Evolutionary conservation across 352 stramenopile species (phyloP), one percentile per base, ranked within the genome.

Genomic region (Sclerospora graminicola): DNA sequence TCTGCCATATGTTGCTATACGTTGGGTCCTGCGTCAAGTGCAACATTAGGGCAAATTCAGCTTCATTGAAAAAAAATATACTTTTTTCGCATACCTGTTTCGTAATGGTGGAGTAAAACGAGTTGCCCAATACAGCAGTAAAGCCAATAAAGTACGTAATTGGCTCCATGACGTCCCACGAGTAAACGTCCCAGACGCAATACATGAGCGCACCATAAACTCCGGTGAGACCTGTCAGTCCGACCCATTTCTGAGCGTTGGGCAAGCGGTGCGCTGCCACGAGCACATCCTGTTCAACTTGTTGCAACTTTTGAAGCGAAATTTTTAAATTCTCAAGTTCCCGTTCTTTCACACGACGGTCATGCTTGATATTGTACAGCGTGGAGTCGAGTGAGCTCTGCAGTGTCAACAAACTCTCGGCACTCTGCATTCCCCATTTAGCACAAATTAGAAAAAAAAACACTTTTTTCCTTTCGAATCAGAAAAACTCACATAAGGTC

Each of bases 131-230:
- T 32, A 92, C 77, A 18, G 73, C 73, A n/a, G 77, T 86, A 49
- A 92, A 92, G 40, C 78, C 76, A 58, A 93, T 86, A 51, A 92
- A 92, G 59, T 93, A 93, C 54, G 81, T 89, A 46, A 93, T 89
- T 15, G 81, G 81, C 53, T 93, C 81, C 81, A 93, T 93, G 38
- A 93, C 71, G 47, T 93, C 81, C 81, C 81, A 93, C 41, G 78
- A 90, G 48, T 90, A 90, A 23, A 90, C 78, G 28, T 90, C 71
- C 78, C 78, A 90, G 33, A 90, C 78, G 16, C 69, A 68, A 57
- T 88, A 90, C 70, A 84, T 85, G 33, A 88, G 55, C 16, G 57
- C 51, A 14, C 70, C 66, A 56, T 89, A 89, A 52, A 89, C 76
- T 8, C 58, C 55, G 16, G 72, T 78, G 49, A 89, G 61, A 2